phyloP scores from a whole-genome alignment of 208 protist genomes.

The Leishmania major region DNA sequence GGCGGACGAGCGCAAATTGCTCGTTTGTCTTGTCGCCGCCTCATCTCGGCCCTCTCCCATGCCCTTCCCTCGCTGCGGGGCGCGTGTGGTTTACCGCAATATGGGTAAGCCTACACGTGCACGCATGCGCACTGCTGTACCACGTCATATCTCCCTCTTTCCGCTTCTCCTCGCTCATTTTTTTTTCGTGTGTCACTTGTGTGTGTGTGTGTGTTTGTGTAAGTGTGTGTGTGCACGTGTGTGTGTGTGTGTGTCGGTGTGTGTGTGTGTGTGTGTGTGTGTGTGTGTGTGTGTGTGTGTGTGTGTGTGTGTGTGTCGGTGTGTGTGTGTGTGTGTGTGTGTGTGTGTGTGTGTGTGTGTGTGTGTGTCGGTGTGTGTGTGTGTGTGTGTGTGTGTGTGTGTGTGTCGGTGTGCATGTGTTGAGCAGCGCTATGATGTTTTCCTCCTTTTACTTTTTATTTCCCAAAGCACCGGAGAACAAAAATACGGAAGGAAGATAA shows the following conservation, averaged over 20 bases:
- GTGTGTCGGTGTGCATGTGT: too few species aligned
- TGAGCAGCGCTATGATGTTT: background rate
- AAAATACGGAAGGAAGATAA: background rate
- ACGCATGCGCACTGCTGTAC: background rate
- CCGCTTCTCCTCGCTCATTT: background rate
- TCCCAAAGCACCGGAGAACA: background rate
- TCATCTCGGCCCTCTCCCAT: background rate
- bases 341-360: too few species aligned
- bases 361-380: too few species aligned
- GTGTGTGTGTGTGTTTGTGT: background rate
- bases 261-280: background rate
- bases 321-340: too few species aligned
- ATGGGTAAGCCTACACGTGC: background rate
- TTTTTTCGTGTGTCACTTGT: too few species aligned
- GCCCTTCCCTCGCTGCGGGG: background rate
- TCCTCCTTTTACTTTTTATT: background rate
- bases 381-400: too few species aligned
- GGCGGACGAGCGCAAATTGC: background rate
- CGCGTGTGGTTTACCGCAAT: background rate
- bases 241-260: background rate
- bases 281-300: too few species aligned
- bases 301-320: too few species aligned
- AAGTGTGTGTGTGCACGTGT: background rate
- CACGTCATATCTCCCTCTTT: background rate
- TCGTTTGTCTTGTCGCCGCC: background rate